Conservation (phyloP, 805 yeast species). For the Candida endomychidarum region DNA sequence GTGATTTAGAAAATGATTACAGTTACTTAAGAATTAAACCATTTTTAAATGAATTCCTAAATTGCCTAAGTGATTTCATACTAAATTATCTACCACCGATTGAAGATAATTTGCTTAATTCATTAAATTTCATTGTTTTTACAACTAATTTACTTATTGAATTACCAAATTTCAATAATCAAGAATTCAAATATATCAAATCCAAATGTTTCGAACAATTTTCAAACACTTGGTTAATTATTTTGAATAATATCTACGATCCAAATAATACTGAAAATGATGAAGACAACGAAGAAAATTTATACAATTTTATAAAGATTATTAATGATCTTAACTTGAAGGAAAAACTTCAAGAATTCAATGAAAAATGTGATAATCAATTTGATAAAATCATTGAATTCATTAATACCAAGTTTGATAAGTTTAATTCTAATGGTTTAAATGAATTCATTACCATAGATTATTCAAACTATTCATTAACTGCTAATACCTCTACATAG, state of each 20-base stretch:
- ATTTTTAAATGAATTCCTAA: constrained; percentile 63
- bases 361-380: constrained; percentile 42
- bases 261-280: constrained; percentile 7
- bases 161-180: constrained; percentile 64
- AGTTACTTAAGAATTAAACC: constrained; percentile 73
- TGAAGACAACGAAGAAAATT: constrained; percentile 8
- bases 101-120: constrained; percentile 51
- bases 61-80: constrained; percentile 72
- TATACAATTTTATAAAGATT: constrained; percentile 26
- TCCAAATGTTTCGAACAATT: constrained; percentile 60
- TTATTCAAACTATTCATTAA: constrained; percentile 42
- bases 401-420: constrained; percentile 33
- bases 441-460: constrained; percentile 44
- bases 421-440: constrained; percentile 21
- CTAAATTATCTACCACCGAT: constrained; percentile 71
- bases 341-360: constrained; percentile 44
- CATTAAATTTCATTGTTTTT: constrained; percentile 62
- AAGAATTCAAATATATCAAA: constrained; percentile 53
- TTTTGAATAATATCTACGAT: constrained; percentile 30
- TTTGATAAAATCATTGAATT: constrained; percentile 46
- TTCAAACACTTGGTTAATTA: constrained; percentile 55
- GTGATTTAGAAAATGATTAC: constrained; percentile 71
- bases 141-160: constrained; percentile 59
- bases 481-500: constrained; percentile 17
- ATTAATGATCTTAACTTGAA: constrained; percentile 39